Evolutionary conservation across 805 yeast species (phyloP).

Genomic region (Saccharomycopsis fermentans): DNA sequence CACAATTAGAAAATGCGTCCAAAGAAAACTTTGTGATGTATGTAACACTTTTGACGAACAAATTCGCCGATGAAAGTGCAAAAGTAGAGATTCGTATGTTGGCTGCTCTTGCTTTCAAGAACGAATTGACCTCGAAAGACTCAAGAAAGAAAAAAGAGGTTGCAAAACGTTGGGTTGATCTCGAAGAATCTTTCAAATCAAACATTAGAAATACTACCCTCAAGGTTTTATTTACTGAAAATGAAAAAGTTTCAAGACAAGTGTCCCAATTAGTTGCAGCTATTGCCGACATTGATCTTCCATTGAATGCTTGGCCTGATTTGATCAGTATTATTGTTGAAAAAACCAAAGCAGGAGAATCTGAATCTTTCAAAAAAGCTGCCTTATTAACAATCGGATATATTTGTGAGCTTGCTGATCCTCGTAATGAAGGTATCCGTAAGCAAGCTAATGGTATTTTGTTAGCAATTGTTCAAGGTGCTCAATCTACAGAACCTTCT

Average conservation of each 20-base stretch:
- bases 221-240: conserved; percentile 50
- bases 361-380: conserved; percentile 74
- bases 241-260: conserved; percentile 73
- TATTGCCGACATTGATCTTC: conserved; percentile 91
- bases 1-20: conserved; percentile 61
- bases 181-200: conserved; percentile 44
- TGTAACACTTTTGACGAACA: conserved; percentile 57
- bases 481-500: conserved; percentile 71
- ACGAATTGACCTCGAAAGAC: conserved; percentile 80
- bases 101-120: conserved; percentile 82
- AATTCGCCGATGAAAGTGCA: conserved; percentile 53
- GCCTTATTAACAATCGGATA: conserved; percentile 86
- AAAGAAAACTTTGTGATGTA: conserved; percentile 68
- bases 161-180: conserved; percentile 63
- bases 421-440: conserved; percentile 62
- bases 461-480: conserved; percentile 95
- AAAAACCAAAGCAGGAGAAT: conserved; percentile 71
- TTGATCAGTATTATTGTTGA: conserved; percentile 76
- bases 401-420: conserved; percentile 92
- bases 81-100: conserved; percentile 79
- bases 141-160: conserved; percentile 43
- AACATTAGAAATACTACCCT: conserved; percentile 61
- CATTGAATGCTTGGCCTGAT: conserved; percentile 80
- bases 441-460: conserved; percentile 85
- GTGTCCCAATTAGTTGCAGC: conserved; percentile 95